Evolutionary conservation across 768 basidiomycete genomes (phyloP).

Genomic region (Chalciporus chontae): DNA sequence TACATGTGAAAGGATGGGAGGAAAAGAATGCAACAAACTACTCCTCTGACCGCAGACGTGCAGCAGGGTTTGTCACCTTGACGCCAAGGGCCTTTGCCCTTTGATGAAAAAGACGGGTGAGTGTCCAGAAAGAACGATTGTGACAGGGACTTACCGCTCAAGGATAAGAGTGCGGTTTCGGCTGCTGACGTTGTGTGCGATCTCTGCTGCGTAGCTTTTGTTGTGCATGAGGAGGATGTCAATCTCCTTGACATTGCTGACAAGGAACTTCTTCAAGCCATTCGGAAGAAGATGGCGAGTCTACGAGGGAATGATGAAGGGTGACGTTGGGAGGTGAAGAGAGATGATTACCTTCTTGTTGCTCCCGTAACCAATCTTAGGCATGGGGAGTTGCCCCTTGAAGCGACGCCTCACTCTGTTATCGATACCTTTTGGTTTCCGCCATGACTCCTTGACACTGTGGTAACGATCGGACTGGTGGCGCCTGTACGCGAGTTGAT

Average conservation of each 20-base stretch:
- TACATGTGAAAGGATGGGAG: slow-evolving; percentile 37
- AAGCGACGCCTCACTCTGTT: slow-evolving; percentile 94
- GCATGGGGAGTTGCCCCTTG: slow-evolving; percentile 96
- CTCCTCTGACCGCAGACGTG: slow-evolving; percentile 94
- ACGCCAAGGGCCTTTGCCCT: slow-evolving; percentile 85
- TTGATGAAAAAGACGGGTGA: slow-evolving; percentile 12
- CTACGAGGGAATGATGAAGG: slow-evolving; percentile 32
- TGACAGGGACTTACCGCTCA: slow-evolving; percentile 57
- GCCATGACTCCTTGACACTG: slow-evolving; percentile 97
- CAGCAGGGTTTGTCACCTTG: slow-evolving; percentile 92
- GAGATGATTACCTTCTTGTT: slow-evolving; percentile 66
- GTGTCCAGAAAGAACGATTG: background rate
- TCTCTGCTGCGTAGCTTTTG: slow-evolving; percentile 92
- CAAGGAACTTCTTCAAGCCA: slow-evolving; percentile 93
- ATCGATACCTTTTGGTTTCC: slow-evolving; percentile 99
- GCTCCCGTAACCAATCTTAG: slow-evolving; percentile 82
- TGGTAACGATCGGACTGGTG: slow-evolving; percentile 99
- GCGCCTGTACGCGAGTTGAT: slow-evolving; percentile 54
- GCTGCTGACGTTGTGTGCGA: slow-evolving; percentile 94
- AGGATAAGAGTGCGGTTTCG: slow-evolving; percentile 90
- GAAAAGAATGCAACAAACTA: slow-evolving; percentile 44
- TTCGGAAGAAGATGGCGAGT: slow-evolving; percentile 95
- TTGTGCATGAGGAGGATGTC: slow-evolving; percentile 98
- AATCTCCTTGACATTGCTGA: slow-evolving; percentile 90
- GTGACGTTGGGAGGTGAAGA: background rate